Evolutionary conservation across 371 early-diverging fungal genomes (phyloP), one percentile per base, ranked within the genome.

Genomic region (Blakeslea trispora): DNA sequence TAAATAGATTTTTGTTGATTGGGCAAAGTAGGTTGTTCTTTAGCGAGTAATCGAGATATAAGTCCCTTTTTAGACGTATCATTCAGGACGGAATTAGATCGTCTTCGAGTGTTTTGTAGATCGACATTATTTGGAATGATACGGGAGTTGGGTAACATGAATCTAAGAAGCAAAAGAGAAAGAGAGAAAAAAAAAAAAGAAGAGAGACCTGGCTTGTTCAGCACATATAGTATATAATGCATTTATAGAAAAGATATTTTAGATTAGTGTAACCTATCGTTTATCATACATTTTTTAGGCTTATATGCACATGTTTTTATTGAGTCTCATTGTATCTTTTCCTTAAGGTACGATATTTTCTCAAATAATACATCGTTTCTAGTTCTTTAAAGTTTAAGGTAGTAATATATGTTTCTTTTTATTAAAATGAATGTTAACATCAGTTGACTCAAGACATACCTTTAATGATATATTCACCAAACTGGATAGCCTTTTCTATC

Each of bases 341-440:
- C 56, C 83, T 77, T 70, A 87, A 69, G 3, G 87, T 81, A 28
- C 87, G 74, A 53, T 88, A 90, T 62, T 90, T 90, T 59, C 82
- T 81, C 45, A 90, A 71, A 69, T 86, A 87, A 65, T 87, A 88
- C 75, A 90, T 72, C 17, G 82, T 83, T 68, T 90, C 90, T 31
- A 90, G 71, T 52, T 90, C 90, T 83, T 67, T 23, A 18, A 10
- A 7, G 3, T 23, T 23, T 50, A 9, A 46, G 34, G 4, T 13
- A 39, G 10, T 37, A n/a, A n/a, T 45, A n/a, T 2, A 21, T 22
- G 3, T 28, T 28, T 28, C 7, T 28, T 7, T 28, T 28, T 28
- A 28, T 28, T 28, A 28, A 28, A 5, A 28, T n/a, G 28, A 28
- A 28, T 28, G 5, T 28, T 3, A 28, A 28, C 28, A 28, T 5